Evolutionary conservation across 805 yeast species (phyloP).

Genomic region (Suhomyces sp.): DNA sequence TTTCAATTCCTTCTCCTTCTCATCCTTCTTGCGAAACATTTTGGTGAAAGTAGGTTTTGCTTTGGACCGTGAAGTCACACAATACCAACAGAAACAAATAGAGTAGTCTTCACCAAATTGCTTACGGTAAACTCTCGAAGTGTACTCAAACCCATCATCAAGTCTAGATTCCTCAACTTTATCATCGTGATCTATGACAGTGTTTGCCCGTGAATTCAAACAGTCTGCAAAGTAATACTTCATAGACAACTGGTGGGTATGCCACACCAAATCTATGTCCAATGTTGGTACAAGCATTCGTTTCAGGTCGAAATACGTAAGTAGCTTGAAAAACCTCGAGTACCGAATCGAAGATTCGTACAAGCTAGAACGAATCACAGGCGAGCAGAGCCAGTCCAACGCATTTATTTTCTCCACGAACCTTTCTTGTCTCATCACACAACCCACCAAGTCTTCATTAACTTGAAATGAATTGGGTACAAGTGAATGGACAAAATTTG

Average conservation of each 20-base stretch:
- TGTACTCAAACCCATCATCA: conserved; percentile 14
- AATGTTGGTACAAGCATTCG: conserved; percentile 21
- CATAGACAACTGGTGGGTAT: conserved; percentile 22
- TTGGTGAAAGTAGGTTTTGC: conserved; percentile 5
- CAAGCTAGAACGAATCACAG: conserved; percentile 5
- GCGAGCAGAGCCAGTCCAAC: conserved; percentile 18
- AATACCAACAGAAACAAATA: conserved; percentile 21
- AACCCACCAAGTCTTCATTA: conserved; percentile 25
- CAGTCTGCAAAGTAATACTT: conserved; percentile 14
- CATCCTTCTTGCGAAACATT: conserved; percentile 4
- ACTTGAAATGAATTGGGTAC: conserved; percentile 6
- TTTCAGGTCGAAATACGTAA: conserved; percentile 1
- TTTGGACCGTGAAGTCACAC: conserved; percentile 6
- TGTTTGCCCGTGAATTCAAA: background rate
- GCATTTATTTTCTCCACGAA: conserved; percentile 21
- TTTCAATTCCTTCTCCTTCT: background rate
- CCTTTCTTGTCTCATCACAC: conserved; percentile 20
- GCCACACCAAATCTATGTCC: conserved; percentile 29
- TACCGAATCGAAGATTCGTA: conserved; percentile 18
- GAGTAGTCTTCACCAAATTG: conserved; percentile 14
- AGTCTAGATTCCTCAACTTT: conserved; percentile 20
- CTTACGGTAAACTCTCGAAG: conserved; percentile 15
- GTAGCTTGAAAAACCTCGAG: conserved; percentile 13
- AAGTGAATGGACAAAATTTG: conserved; percentile 13
- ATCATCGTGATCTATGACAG: conserved; percentile 24